Evolutionary conservation across 495 filamentous ascomycete species (phyloP), one percentile per base, ranked within the genome.

Genomic region (Letharia lupina): DNA sequence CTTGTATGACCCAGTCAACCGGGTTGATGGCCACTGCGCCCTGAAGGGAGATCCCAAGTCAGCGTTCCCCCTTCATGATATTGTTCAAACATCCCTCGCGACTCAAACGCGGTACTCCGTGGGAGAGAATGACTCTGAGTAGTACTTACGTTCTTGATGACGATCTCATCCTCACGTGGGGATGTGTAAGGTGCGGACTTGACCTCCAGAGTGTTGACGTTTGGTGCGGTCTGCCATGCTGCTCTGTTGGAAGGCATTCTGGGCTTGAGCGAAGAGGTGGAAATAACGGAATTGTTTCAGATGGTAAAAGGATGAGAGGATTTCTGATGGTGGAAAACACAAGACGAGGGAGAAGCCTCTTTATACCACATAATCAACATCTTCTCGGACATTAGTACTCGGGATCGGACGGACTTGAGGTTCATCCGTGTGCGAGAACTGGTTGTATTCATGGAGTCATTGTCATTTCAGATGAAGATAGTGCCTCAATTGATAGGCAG

Each of bases 1-100:
- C 63, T 66, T 83, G 79, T n/a, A 79, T 71, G 41, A 73, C 71
- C 70, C 75, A 79, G 69, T 87, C 84, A 62, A 82, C 68, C n/a
- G 82, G 73, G 62, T 82, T 83, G 60, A 83, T 72, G 2, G 77
- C 79, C 0, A 81, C 68, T 4, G 79, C 76, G 37, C 37, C 42
- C 52, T 56, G 13, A 33, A 35, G 18, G 4, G 12, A 4, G 1
- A 2, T 4, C 8, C 4, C 33, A 64, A 31, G 48, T 56, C 8
- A 56, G 28, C 12, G 11, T 33, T 35, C 4, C 12, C 7, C 23
- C 23, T 1, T 28, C 23, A 28, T 28, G 23, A 28, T 20, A 4
- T 47, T 6, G 3, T 18, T 47, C 3, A 8, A 28, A 7, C 18
- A 20, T 47, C 15, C 18, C 44, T 20, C 5, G 5, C 44, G 15